phyloP scores from a whole-genome alignment of 208 protist genomes.

The Trypanosoma boissoni region DNA sequence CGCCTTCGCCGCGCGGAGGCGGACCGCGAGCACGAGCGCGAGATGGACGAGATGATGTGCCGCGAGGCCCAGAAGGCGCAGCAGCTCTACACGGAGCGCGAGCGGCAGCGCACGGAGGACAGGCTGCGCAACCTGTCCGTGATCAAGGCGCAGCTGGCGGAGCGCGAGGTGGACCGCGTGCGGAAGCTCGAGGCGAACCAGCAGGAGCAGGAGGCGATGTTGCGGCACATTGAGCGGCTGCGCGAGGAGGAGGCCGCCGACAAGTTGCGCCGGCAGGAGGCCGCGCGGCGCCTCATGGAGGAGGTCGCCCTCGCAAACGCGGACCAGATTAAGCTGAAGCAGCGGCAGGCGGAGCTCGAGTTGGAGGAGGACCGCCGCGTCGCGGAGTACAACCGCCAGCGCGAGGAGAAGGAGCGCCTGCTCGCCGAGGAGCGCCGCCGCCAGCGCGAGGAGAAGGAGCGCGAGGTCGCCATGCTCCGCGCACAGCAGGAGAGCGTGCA shows the following conservation, averaged over 20 bases:
- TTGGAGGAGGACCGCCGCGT: constrained; percentile 88
- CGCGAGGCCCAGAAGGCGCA: constrained; percentile 84
- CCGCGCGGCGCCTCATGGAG: constrained; percentile 80
- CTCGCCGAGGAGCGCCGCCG: constrained; percentile 82
- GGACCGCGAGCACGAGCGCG: constrained; percentile 57
- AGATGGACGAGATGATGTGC: constrained; percentile 82
- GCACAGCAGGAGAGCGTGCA: constrained; percentile 88
- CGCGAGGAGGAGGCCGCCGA: constrained; percentile 87
- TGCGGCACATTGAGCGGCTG: constrained; percentile 82
- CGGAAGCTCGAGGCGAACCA: constrained; percentile 87
- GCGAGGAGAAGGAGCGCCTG: constrained; percentile 86
- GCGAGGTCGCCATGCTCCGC: constrained; percentile 86
- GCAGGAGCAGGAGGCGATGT: constrained; percentile 93
- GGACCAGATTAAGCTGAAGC: constrained; percentile 91
- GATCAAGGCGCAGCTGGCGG: constrained; percentile 89
- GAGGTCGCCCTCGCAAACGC: constrained; percentile 92
- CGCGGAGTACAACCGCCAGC: constrained; percentile 82
- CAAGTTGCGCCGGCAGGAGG: constrained; percentile 75
- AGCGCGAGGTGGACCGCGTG: constrained; percentile 86
- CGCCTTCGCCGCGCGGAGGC: constrained; percentile 59
- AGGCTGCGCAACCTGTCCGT: constrained; percentile 71
- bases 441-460: constrained; percentile 83
- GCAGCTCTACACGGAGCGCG: constrained; percentile 89
- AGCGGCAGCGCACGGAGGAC: constrained; percentile 78
- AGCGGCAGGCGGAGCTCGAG: constrained; percentile 64